phyloP scores from a whole-genome alignment of 2,329 filamentous ascomycete species.

The Diplodia mutila region DNA sequence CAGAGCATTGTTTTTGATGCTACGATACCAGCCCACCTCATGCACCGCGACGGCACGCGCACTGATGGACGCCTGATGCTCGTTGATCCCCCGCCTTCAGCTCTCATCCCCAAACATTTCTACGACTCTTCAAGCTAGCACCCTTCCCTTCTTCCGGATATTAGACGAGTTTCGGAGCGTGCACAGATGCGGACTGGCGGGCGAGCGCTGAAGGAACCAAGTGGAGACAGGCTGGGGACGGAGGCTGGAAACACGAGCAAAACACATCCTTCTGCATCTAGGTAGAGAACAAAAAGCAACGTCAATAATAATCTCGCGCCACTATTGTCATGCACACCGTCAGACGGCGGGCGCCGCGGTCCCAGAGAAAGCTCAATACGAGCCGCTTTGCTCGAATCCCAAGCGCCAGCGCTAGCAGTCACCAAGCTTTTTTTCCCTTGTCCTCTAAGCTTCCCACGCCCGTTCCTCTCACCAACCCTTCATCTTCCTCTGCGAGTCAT shows the following conservation, averaged over 20 bases:
- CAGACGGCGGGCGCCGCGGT: background rate
- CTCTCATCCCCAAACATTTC: background rate
- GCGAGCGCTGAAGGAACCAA: background rate
- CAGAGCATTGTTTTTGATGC: background rate
- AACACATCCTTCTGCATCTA: background rate
- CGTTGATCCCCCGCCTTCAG: background rate
- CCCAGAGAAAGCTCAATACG: background rate
- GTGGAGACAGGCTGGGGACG: background rate
- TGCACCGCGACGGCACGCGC: background rate
- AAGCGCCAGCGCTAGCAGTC: background rate
- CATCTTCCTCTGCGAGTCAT: conserved; percentile 9
- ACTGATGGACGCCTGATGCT: background rate
- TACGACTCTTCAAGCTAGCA: background rate
- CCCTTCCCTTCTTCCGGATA: background rate
- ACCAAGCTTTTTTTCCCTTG: conserved; percentile 7
- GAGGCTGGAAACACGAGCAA: background rate
- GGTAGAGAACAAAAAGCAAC: background rate
- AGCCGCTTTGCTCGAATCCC: background rate
- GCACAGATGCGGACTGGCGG: background rate
- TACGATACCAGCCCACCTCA: background rate
- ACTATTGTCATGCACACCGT: background rate
- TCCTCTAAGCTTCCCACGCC: background rate
- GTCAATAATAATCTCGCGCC: background rate
- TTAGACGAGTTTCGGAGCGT: background rate
- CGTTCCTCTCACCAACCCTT: background rate